Conservation (phyloP, 164 flowering plant species). For the Pachysandra terminalis region DNA sequence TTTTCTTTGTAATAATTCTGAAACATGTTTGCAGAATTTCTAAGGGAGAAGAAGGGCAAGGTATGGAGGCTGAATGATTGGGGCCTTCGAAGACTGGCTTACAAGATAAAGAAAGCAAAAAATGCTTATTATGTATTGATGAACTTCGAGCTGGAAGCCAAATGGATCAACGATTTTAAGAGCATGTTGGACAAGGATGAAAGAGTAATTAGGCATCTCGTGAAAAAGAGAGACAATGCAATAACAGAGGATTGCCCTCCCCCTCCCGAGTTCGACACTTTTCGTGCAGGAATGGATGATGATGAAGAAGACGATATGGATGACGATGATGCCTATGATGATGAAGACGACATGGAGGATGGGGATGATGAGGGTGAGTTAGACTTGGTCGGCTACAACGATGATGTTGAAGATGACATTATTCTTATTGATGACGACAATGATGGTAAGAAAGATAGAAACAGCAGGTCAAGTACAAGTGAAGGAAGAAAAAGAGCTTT, state of each 20-base stretch:
- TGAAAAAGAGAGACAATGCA: constrained; percentile 77
- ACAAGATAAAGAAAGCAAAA: constrained; percentile 81
- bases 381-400: constrained; percentile 5
- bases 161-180: constrained; percentile 84
- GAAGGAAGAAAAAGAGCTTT: constrained; percentile 14
- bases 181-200: constrained; percentile 83
- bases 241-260: constrained; percentile 83
- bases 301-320: constrained; percentile 44
- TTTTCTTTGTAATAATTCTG: constrained; percentile 2
- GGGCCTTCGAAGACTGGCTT: constrained; percentile 90
- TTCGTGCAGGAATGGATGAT: constrained; percentile 39
- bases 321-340: constrained; percentile 29
- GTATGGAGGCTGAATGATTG: constrained; percentile 84
- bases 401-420: constrained; percentile 13
- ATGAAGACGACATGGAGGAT: constrained; percentile 29
- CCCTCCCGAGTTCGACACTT: constrained; percentile 75
- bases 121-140: constrained; percentile 83
- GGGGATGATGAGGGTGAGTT: constrained; percentile 23
- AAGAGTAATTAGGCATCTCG: constrained; percentile 93
- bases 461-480: constrained; percentile 7
- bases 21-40: constrained; percentile 45
- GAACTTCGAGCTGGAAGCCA: constrained; percentile 89
- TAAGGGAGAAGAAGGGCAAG: constrained; percentile 78
- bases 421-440: constrained; percentile 12
- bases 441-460: constrained; percentile 17